Base-by-base conservation (phyloP, 306 rosid species). In the Abrus pulchellus region DNA sequence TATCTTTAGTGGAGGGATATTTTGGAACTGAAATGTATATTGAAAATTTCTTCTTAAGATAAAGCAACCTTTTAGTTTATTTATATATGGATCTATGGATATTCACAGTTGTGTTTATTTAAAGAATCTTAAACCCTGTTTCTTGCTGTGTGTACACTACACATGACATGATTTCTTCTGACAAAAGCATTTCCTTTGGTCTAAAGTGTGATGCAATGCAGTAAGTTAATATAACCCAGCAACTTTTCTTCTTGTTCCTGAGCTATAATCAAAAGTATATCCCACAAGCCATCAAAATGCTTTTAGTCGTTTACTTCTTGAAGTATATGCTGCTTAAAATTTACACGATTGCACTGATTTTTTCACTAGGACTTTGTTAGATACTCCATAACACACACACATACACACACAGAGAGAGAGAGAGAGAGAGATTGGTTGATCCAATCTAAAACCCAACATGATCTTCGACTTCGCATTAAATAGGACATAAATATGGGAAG, bases 401-500 rank as follows among this genome's bases (percentile, higher is more conserved):
- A 20, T 20, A 20, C 20, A 20, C 20, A 20, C 20, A 20, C 20
- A 20, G 0, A 20, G 0, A 20, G 20, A 20, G 20, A 20, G 20
- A 20, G 20, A 20, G 20, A 20, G 20, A 20, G 20, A 20, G 20
- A 20, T 0, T 20, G 20, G 20, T 20, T 20, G 20, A 20, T 20
- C 20, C 20, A 20, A 20, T 20, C 20, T 20, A 20, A 20, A 20
- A 20, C 20, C 20, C 40, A 36, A 36, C 40, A 36, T 36, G 40
- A 2, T 36, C 40, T 36, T 4, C 40, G 20, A 20, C 20, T 20
- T 20, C 20, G 20, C 20, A 20, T 20, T 20, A 20, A 56, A 50
- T 20, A 65, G 70, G 49, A 47, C 76, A 47, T 20, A 36, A 52
- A 52, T 59, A 59, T 78, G 52, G 56, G 60, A 30, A 54, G 50